Evolutionary conservation across 2,329 filamentous ascomycete species (phyloP), one percentile per base, ranked within the genome.

Genomic region (Cyanodermella asteris): DNA sequence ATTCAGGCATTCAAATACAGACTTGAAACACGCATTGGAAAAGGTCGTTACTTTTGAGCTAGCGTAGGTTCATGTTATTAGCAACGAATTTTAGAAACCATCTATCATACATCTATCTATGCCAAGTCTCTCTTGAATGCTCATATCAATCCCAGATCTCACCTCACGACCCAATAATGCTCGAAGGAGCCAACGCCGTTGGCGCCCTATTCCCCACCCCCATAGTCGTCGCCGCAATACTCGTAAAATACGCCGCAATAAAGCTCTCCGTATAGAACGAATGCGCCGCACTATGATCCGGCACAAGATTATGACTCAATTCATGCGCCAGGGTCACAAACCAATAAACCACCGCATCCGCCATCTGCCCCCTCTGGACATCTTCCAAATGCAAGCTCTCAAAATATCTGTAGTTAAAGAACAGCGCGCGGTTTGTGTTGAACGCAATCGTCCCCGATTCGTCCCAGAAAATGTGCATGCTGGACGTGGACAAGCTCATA

Each of bases 291-390:
- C 72, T 73, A 46, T 94, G 84, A 33, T 68, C 61, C 18, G 53
- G 51, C 6, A 91, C 78, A 27, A 97, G 52, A 44, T 97, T 97
- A 50, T 97, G 87, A 29, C 87, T 82, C 46, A 97, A 52, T 51
- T 97, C 90, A 45, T 97, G 87, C 33, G 81, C 90, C 32, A 93
- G 47, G n/a, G 87, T 81, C 34, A 91, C 75, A 66, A 75, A 93
- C 84, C 84, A 94, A 57, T 82, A 91, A 1, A 73, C 64, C 29
- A 68, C 55, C 3, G 77, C 77, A 31, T 87, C 74, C 4, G 65
- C 57, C 42, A 56, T 67, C 23, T 41, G 44, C 24, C 29, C 50
- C 24, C 34, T 36, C 31, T 36, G 41, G 23, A 67, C 45, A 33
- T 55, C 47, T 9, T 51, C 40, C 22, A 65, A 56, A 41, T 94